Conservation (phyloP, 805 yeast genomes). For the Candida koratica region DNA sequence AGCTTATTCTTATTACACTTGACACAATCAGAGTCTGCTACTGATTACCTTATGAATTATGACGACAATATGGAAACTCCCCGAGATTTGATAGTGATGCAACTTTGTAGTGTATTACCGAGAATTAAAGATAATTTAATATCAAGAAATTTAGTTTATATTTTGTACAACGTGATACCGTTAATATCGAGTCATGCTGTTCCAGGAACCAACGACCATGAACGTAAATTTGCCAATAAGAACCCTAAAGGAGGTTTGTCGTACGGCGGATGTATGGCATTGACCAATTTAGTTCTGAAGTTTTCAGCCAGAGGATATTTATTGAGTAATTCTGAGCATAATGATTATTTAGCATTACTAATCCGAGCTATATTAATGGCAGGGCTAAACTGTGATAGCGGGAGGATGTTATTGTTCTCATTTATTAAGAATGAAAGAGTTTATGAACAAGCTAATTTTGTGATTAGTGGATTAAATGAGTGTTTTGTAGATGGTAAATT, state of each 20-base stretch:
- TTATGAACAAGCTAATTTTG: conserved; percentile 33
- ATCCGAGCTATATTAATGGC: conserved; percentile 53
- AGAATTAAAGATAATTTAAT: conserved; percentile 9
- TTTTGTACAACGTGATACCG: conserved; percentile 55
- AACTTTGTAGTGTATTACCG: conserved; percentile 42
- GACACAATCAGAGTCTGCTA: conserved; percentile 36
- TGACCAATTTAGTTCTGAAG: conserved; percentile 42
- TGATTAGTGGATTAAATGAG: conserved; percentile 28
- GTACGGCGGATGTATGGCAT: conserved; percentile 44
- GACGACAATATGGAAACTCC: conserved; percentile 45
- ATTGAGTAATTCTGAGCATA: conserved; percentile 38
- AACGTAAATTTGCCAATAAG: conserved; percentile 25
- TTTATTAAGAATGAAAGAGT: conserved; percentile 40
- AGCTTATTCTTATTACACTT: conserved; percentile 52
- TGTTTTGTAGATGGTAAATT: conserved; percentile 20
- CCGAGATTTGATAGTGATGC: conserved; percentile 60
- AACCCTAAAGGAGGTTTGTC: conserved; percentile 44
- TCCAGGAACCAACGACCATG: conserved; percentile 18
- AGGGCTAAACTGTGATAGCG: conserved; percentile 44
- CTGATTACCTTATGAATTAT: conserved; percentile 42
- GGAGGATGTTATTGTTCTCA: conserved; percentile 51
- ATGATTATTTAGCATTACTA: conserved; percentile 58
- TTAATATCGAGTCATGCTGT: conserved; percentile 25
- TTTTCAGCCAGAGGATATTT: conserved; percentile 36
- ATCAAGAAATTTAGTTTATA: conserved; percentile 50